These are phyloP conservation scores for Fusarium sp. DNA, from an alignment of 2,329 filamentous ascomycete genomes.

Conservation along the genomic window DNA sequence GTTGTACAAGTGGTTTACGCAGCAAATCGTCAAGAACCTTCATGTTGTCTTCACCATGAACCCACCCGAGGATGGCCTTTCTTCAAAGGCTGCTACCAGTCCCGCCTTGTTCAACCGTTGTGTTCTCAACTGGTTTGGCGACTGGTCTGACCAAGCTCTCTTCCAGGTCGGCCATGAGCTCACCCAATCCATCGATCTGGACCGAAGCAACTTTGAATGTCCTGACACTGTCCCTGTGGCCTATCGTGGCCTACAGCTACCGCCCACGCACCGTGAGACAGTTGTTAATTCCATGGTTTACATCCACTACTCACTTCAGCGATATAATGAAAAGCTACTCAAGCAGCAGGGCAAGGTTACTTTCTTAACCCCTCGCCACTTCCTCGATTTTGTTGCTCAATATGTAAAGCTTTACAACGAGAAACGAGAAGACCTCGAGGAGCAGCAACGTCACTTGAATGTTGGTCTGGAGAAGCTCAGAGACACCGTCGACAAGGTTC, in stretches of 20 bases:
- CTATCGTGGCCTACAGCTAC: conserved; percentile 85
- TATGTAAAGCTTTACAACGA: conserved; percentile 98
- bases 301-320: conserved; percentile 93
- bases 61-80: conserved; percentile 92
- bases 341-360: conserved; percentile 94
- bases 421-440: conserved; percentile 97
- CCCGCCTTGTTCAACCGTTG: conserved; percentile 99
- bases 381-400: conserved; percentile 97
- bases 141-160: conserved; percentile 98
- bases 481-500: conserved; percentile 97
- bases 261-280: conserved; percentile 89
- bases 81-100: conserved; percentile 96
- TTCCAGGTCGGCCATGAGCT: conserved; percentile 98
- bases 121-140: conserved; percentile 99
- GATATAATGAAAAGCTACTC: conserved; percentile 87
- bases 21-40: conserved; percentile 98
- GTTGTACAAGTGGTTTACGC: conserved; percentile 99
- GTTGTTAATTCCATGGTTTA: conserved; percentile 99
- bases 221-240: conserved; percentile 94
- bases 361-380: conserved; percentile 95
- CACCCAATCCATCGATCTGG: conserved; percentile 95
- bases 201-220: conserved; percentile 85
- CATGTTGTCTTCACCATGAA: conserved; percentile 99
- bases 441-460: conserved; percentile 98
- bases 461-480: conserved; percentile 97